Evolutionary conservation across 1,284 basidiomycete genomes (phyloP).

Genomic region (Microbotryum saponariae): DNA sequence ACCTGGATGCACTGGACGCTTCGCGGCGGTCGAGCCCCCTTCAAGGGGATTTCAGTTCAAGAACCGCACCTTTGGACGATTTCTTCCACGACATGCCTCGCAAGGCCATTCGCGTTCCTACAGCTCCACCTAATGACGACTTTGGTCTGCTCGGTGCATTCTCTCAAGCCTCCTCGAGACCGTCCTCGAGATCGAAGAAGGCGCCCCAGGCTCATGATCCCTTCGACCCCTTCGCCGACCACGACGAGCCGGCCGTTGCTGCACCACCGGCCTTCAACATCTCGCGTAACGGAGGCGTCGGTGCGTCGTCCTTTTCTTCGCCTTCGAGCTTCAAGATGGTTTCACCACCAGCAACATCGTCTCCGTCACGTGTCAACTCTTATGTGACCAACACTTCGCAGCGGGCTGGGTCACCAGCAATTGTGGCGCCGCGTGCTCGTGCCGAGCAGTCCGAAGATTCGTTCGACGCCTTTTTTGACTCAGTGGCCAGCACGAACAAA

Average conservation of each 20-base stretch:
- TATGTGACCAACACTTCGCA: neutral
- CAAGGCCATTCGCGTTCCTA: slow-evolving; percentile 1
- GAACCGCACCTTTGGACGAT: neutral
- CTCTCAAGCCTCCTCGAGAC: slow-evolving; percentile 6
- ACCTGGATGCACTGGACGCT: slow-evolving; percentile 17
- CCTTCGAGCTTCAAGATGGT: neutral
- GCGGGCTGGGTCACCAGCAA: neutral
- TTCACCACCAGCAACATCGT: neutral
- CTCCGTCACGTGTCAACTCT: neutral
- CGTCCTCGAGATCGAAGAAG: neutral
- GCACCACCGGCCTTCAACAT: neutral
- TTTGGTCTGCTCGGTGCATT: slow-evolving; percentile 25
- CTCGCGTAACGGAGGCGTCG: neutral
- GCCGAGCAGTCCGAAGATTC: slow-evolving; percentile 13
- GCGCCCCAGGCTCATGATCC: slow-evolving; percentile 14
- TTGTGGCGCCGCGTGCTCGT: neutral
- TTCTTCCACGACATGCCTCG: slow-evolving; percentile 10
- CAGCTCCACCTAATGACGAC: slow-evolving; percentile 15
- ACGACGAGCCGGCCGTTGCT: slow-evolving; percentile 1
- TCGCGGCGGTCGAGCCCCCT: neutral
- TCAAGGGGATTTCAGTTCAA: neutral
- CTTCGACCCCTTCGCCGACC: slow-evolving; percentile 27
- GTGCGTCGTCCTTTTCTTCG: neutral
- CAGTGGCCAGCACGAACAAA: slow-evolving; percentile 10
- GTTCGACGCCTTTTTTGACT: slow-evolving; percentile 35